Conservation (phyloP, 495 filamentous ascomycete genomes). For the Penicillium macrosclerotiorum region DNA sequence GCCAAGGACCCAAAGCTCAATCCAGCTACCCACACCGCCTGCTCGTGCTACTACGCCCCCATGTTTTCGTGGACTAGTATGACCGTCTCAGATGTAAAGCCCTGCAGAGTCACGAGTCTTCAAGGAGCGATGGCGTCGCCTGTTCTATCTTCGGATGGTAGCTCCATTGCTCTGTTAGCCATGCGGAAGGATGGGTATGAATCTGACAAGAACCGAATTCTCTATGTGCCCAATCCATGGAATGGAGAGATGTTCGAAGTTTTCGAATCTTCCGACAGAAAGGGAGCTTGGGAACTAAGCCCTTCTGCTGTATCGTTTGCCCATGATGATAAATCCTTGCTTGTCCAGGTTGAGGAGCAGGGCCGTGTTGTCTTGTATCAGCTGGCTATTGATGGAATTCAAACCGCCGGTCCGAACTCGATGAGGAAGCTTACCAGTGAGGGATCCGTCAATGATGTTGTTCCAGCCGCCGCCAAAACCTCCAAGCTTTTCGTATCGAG, state of each 20-base stretch:
- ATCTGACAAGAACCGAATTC: constrained; percentile 77
- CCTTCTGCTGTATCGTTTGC: constrained; percentile 67
- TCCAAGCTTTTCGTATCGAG: constrained; percentile 61
- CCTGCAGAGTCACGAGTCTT: constrained; percentile 36
- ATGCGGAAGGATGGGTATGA: constrained; percentile 85
- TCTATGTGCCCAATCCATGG: constrained; percentile 63
- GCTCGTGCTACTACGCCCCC: constrained; percentile 60
- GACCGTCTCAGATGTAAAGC: constrained; percentile 39
- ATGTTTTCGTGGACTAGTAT: constrained; percentile 58
- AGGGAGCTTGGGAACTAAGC: constrained; percentile 65
- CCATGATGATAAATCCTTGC: constrained; percentile 60
- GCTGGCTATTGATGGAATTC: constrained; percentile 52
- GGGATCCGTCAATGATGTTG: constrained; percentile 60
- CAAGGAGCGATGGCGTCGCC: constrained; percentile 76
- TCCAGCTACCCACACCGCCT: constrained; percentile 78
- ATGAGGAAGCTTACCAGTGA: constrained; percentile 58
- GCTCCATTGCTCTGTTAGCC: constrained; percentile 72
- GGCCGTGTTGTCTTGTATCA: constrained; percentile 64
- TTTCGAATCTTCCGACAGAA: constrained; percentile 58
- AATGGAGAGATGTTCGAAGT: constrained; percentile 58
- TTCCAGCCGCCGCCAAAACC: constrained; percentile 46
- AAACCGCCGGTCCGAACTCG: constrained; percentile 47
- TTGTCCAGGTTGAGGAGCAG: constrained; percentile 64
- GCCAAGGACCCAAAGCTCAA: constrained; percentile 79
- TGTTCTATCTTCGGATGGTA: constrained; percentile 71